Percentiles rank a stretch among this genome's conserved stretches.
phyloP scores from a whole-genome alignment of 2,329 filamentous ascomycete genomes.

The Truncatella angustata region DNA sequence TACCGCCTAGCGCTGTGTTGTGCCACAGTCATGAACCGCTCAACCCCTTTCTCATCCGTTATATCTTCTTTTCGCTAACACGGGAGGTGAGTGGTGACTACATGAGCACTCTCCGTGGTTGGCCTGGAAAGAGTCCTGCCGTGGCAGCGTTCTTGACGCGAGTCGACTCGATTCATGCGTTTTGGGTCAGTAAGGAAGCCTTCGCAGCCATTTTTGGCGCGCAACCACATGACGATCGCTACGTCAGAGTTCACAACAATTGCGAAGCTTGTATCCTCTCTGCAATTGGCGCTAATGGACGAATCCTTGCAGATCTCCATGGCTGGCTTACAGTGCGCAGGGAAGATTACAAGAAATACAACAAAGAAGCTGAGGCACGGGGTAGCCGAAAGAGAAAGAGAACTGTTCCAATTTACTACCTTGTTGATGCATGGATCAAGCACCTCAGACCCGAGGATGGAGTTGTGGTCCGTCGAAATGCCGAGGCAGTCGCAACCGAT shows the following conservation, averaged over 20 bases:
- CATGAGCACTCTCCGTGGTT: constrained; percentile 24
- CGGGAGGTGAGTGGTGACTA: constrained; percentile 37
- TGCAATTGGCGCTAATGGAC: constrained; percentile 41
- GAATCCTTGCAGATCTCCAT: constrained; percentile 43
- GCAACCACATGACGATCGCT: constrained; percentile 26
- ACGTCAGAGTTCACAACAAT: constrained; percentile 28
- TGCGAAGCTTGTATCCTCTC: constrained; percentile 56
- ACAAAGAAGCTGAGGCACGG: neutral
- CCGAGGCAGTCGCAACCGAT: neutral
- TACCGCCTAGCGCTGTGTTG: constrained; percentile 32
- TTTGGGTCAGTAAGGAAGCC: constrained; percentile 37
- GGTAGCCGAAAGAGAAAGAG: neutral
- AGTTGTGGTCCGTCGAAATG: neutral
- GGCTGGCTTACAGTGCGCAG: constrained; percentile 33
- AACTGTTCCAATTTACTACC: neutral
- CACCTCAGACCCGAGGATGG: neutral
- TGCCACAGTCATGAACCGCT: constrained; percentile 40
- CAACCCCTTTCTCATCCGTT: constrained; percentile 41
- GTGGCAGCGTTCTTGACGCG: constrained; percentile 29
- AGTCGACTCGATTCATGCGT: constrained; percentile 30
- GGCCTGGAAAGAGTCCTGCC: constrained; percentile 17
- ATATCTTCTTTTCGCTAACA: constrained; percentile 39
- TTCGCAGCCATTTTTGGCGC: constrained; percentile 34
- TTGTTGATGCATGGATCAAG: constrained; percentile 5
- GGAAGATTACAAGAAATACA: neutral